Evolutionary conservation across 2,329 filamentous ascomycete species (phyloP).

Genomic region (Coniochaeta hoffmannii): DNA sequence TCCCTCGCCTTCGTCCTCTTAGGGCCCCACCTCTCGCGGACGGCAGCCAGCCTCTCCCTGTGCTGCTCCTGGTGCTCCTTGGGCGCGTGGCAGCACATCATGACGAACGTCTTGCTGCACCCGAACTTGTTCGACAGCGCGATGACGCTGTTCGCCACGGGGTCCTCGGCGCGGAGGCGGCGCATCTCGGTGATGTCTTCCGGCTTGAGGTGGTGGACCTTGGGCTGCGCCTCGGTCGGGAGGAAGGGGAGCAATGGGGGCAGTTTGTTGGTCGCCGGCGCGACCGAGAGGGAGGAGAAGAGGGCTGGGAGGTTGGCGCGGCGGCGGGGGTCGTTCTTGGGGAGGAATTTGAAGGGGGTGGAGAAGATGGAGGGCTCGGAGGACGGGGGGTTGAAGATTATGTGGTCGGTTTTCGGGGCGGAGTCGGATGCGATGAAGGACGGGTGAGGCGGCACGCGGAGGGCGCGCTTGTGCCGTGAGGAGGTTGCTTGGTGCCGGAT

Average conservation of each 20-base stretch:
- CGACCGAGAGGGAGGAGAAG: conserved; percentile 22
- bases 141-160: conserved; percentile 45
- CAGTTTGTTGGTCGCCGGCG: conserved; percentile 5
- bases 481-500: conserved; percentile 35
- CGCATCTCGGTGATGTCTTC: conserved; percentile 55
- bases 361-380: conserved; percentile 46
- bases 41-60: conserved; percentile 35
- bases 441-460: conserved; percentile 53
- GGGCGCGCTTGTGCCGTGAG: conserved; percentile 45
- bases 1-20: conserved; percentile 45
- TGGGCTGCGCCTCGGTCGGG: conserved; percentile 16
- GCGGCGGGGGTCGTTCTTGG: conserved; percentile 46
- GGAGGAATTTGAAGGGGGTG: conserved; percentile 61
- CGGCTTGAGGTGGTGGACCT: conserved; percentile 42
- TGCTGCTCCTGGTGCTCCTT: conserved; percentile 39
- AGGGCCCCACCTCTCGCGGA: conserved; percentile 50
- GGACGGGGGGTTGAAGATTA: conserved; percentile 42
- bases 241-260: conserved; percentile 5
- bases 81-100: conserved; percentile 46
- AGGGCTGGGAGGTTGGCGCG: conserved; percentile 39
- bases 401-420: conserved; percentile 27
- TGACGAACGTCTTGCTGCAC: conserved; percentile 49
- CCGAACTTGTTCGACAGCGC: conserved; percentile 46
- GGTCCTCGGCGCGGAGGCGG: conserved; percentile 43
- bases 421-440: conserved; percentile 39